Evolutionary conservation across 345 rosid species (phyloP).

Genomic region (Syzygium aqueum): DNA sequence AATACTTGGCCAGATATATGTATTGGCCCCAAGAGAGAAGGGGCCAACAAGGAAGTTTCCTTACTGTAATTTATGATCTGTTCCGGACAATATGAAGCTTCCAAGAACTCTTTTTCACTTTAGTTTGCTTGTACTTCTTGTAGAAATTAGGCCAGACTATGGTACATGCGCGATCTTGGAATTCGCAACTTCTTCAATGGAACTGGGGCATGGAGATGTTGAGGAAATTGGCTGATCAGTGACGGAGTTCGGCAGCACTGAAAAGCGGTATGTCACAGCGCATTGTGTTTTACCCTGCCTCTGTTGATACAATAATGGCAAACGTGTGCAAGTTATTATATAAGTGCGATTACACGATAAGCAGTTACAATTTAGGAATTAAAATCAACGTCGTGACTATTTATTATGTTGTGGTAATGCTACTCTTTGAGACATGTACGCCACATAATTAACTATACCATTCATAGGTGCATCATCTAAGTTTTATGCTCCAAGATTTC

Average conservation of each 20-base stretch:
- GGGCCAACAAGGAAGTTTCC: constrained; percentile 37
- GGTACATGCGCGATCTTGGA: not conserved
- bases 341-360: not conserved
- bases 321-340: not conserved
- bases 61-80: constrained; percentile 1
- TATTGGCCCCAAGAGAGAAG: not conserved
- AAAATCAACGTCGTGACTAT: not conserved
- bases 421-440: not conserved
- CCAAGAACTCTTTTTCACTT: constrained; percentile 13
- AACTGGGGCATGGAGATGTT: not conserved
- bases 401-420: not conserved
- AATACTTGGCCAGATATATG: not conserved
- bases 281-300: not conserved
- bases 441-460: not conserved
- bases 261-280: not conserved
- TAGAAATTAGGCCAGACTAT: not conserved
- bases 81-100: constrained; percentile 21
- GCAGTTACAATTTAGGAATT: not conserved
- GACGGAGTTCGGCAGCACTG: not conserved
- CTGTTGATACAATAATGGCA: not conserved
- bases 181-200: not conserved
- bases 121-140: not conserved
- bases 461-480: not conserved
- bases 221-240: not conserved
- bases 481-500: not conserved